Percentiles rank a stretch among this genome's conserved stretches.
Evolutionary conservation across 495 filamentous ascomycete genomes (phyloP).

Genomic region (Melanomma pulvis-pyrius): DNA sequence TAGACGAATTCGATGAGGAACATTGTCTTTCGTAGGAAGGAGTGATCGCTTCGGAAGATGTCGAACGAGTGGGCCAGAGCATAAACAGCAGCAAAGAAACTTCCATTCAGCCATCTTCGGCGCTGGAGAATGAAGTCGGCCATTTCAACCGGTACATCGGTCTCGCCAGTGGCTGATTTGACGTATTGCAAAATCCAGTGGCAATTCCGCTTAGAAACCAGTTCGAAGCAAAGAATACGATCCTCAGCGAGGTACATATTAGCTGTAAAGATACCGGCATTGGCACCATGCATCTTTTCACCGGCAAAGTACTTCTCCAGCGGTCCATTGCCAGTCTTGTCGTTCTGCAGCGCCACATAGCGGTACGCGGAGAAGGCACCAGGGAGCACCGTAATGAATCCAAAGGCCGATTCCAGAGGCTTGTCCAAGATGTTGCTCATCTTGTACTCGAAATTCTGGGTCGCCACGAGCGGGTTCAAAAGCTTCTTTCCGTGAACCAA

Average conservation of each 20-base stretch:
- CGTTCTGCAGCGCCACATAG: slow-evolving; percentile 92
- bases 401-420: slow-evolving; percentile 94
- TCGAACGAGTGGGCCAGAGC: slow-evolving; percentile 92
- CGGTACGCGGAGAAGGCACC: slow-evolving; percentile 98
- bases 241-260: slow-evolving; percentile 99
- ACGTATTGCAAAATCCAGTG: slow-evolving; percentile 98
- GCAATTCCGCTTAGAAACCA: slow-evolving; percentile 95
- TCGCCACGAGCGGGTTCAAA: slow-evolving; percentile 90
- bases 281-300: slow-evolving; percentile 94
- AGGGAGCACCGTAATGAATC: slow-evolving; percentile 95
- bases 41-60: slow-evolving; percentile 90
- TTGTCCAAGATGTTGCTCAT: slow-evolving; percentile 99
- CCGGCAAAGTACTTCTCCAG: slow-evolving; percentile 97
- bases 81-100: slow-evolving; percentile 98
- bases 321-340: slow-evolving; percentile 88
- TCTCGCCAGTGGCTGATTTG: slow-evolving; percentile 94
- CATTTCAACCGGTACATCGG: slow-evolving; percentile 95
- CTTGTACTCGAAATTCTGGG: slow-evolving; percentile 99
- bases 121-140: slow-evolving; percentile 95
- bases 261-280: slow-evolving; percentile 96
- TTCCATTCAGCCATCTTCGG: slow-evolving; percentile 96
- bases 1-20: slow-evolving; percentile 92
- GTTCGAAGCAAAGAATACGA: slow-evolving; percentile 98
- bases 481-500: slow-evolving; percentile 84
- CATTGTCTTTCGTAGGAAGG: slow-evolving; percentile 80